Evolutionary conservation across 2,329 filamentous ascomycete species (phyloP).

Genomic region (Fusarium sp.): DNA sequence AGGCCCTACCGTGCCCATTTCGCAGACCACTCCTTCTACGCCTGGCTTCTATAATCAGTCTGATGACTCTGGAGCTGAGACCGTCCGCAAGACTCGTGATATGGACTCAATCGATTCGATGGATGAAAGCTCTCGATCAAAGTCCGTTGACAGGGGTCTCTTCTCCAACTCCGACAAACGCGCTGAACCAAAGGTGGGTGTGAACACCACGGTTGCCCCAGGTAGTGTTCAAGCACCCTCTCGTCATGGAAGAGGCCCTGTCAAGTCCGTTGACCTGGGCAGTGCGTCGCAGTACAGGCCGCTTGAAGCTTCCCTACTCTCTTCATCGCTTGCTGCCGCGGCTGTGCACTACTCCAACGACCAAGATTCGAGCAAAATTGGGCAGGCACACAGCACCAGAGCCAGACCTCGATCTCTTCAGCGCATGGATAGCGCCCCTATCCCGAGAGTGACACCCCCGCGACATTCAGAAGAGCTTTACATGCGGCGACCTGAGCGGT

Average conservation of each 20-base stretch:
- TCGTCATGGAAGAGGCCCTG: slow-evolving; percentile 60
- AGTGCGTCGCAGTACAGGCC: slow-evolving; percentile 47
- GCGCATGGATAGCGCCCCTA: slow-evolving; percentile 52
- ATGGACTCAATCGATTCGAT: slow-evolving; percentile 51
- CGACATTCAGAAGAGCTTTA: slow-evolving; percentile 32
- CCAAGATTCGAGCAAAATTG: slow-evolving; percentile 60
- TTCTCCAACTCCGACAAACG: slow-evolving; percentile 74
- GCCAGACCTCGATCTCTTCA: slow-evolving; percentile 64
- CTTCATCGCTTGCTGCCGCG: slow-evolving; percentile 53
- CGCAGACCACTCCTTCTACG: slow-evolving; percentile 52
- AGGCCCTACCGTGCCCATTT: slow-evolving; percentile 40
- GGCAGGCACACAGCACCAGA: slow-evolving; percentile 50
- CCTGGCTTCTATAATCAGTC: slow-evolving; percentile 53
- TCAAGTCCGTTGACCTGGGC: slow-evolving; percentile 59
- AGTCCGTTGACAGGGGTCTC: slow-evolving; percentile 72
- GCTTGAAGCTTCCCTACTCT: slow-evolving; percentile 55
- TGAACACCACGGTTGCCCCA: slow-evolving; percentile 72
- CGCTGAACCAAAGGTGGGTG: slow-evolving; percentile 70
- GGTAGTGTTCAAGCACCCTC: slow-evolving; percentile 66
- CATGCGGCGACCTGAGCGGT: slow-evolving; percentile 15
- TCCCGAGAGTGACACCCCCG: slow-evolving; percentile 31
- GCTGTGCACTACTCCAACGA: slow-evolving; percentile 58
- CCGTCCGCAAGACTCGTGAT: slow-evolving; percentile 58
- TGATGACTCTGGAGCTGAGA: slow-evolving; percentile 54
- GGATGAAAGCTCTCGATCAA: slow-evolving; percentile 67